Evolutionary conservation across 768 basidiomycete genomes (phyloP), one percentile per base, ranked within the genome.

Genomic region (Phylloporus rhodoxanthus): DNA sequence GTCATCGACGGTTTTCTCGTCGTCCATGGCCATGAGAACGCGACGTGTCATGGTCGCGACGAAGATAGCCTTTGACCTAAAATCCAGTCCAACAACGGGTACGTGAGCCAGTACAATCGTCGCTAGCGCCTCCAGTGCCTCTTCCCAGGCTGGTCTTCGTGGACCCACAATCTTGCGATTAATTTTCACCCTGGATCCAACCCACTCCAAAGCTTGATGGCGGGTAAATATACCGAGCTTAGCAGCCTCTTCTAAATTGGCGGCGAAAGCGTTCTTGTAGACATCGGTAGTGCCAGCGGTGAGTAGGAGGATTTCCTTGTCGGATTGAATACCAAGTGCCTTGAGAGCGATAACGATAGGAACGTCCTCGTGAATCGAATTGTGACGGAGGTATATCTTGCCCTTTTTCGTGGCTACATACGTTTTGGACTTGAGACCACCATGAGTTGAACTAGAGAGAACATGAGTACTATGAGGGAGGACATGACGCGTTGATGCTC

Each of bases 71-170:
- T 99, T 99, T 9, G 91, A 79, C 43, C 88, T 75, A 64, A 98
- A 89, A 69, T 98, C 91, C 41, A 96, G 73, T 15, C 86, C 84
- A 38, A 80, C 76, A 19, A 99, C 92, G 3, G 93, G 91, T 2
- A 99, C 92, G 65, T 99, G 96, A 3, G 93, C 94, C 17, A 99
- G 78, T 1, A 98, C 91, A 61, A 99, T 95, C 1, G 95, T 95
- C 0, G 95, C 93, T n/a, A 98, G 76, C 4, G 93, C 93, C 63
- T 97, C 94, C 43, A 96, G 68, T 0, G 95, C 96, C 68, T 98
- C 93, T 69, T 99, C 95, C 84, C 87, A 89, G 29, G 83, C 79
- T 0, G 92, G 91, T 26, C 93, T 70, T 49, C 88, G 73, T 23
- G 87, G 86, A n/a, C 91, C 85, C 57, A 87, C 77, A 19, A 88